Base-by-base conservation (phyloP, 345 rosid genomes). In the Sonneratia caseolaris region DNA sequence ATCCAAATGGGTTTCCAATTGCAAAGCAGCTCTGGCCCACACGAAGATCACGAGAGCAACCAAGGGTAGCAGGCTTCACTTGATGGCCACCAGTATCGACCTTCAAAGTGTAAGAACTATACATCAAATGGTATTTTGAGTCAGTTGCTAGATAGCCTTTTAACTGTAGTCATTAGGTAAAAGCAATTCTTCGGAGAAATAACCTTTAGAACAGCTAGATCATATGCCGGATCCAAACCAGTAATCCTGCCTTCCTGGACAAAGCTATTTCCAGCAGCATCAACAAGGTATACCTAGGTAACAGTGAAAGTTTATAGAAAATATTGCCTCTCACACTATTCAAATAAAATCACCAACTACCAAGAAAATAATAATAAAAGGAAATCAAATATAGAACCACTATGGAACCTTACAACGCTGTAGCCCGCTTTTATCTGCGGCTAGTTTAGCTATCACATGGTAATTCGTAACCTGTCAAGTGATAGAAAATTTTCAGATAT, bases 21-120 rank as follows among this genome's bases (percentile, higher is more conserved):
- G 98, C 98, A 24, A 73, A 90, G 76, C 97, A 94, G 76, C 83
- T 90, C 72, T 94, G 98, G 18, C 93, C 97, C 36, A 91, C 95
- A 1, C 75, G 97, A 79, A 94, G 75, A 71, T 86, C 86, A 45
- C 68, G 70, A 10, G 97, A 94, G 76, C 84, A 87, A 47, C 96
- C 97, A 35, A 94, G 78, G 71, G 78, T 84, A 66, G 79, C 88
- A n/a, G 96, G 95, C 73, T 83, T 85, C 73, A 94, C 5, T 76
- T 88, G 84, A 68, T 72, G 84, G 13, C 95, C 93, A 43, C 87
- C 86, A 4, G 85, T 80, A 75, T 86, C 91, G 68, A 89, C 93
- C 97, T 93, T 78, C 21, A 70, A 15, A 74, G 47, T 4, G 64
- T 45, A 51, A 47, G 7, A 57, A 45, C 37, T 10, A 67, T 40